Evolutionary conservation across 164 flowering plant genomes (phyloP).

Genomic region (Dillenia suffruticosa): DNA sequence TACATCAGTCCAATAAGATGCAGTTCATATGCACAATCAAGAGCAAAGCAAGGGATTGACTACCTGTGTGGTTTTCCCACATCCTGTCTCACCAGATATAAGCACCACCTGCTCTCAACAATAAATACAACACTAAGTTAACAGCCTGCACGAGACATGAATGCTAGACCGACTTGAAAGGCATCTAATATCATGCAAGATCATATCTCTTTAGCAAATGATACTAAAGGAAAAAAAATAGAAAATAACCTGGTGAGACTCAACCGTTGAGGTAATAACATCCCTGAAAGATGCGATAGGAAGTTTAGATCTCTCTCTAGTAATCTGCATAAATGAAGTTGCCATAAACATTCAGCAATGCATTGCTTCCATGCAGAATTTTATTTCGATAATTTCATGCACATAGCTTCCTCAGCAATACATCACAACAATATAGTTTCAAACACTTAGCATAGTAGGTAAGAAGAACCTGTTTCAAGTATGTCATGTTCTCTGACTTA

Average conservation of each 20-base stretch:
- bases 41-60: conserved; percentile 18
- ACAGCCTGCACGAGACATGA: not conserved
- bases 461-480: conserved; percentile 46
- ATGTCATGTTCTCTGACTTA: conserved; percentile 27
- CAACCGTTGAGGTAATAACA: conserved; percentile 58
- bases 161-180: not conserved
- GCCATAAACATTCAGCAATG: conserved; percentile 1
- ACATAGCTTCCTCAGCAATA: no score
- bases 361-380: no score
- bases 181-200: not conserved
- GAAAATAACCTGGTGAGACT: conserved; percentile 70
- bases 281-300: conserved; percentile 81
- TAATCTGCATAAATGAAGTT: conserved; percentile 44
- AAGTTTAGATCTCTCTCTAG: conserved; percentile 61
- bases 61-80: conserved; percentile 99
- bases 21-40: no score
- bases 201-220: not conserved
- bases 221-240: not conserved
- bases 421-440: no score
- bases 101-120: conserved; percentile 72
- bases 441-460: not conserved
- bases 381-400: no score
- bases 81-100: conserved; percentile 97
- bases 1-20: no score
- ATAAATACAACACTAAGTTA: not conserved